These are phyloP conservation scores for Malassezia cuniculi DNA, from an alignment of 1,284 basidiomycete species.

Conservation along the genomic window DNA sequence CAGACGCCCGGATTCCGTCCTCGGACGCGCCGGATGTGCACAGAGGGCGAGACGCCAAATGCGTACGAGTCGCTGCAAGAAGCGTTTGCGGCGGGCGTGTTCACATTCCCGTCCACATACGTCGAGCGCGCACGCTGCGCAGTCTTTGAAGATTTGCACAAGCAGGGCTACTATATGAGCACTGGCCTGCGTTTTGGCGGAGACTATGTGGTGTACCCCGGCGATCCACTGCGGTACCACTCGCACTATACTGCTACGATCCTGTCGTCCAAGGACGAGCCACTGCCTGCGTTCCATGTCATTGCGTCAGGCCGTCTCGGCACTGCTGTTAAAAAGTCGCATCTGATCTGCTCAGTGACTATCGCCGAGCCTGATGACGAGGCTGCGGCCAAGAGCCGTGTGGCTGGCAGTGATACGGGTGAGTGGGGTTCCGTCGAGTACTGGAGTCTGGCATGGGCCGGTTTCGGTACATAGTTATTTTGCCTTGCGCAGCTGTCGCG, in stretches of 20 bases:
- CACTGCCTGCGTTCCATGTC: constrained; percentile 72
- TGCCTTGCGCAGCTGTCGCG: neutral
- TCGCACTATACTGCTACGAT: constrained; percentile 87
- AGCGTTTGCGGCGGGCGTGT: constrained; percentile 59
- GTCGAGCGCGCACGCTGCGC: constrained; percentile 61
- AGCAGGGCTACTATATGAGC: constrained; percentile 70
- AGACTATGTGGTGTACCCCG: constrained; percentile 89
- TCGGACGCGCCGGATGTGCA: neutral
- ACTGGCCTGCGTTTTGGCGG: constrained; percentile 85
- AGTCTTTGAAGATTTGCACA: constrained; percentile 67
- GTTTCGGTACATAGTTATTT: constrained; percentile 32
- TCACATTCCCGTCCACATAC: constrained; percentile 59
- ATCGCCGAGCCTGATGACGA: constrained; percentile 6
- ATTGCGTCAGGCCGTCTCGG: constrained; percentile 88
- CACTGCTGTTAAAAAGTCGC: constrained; percentile 93
- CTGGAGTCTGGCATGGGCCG: constrained; percentile 41
- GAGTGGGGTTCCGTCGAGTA: constrained; percentile 23
- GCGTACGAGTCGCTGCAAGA: constrained; percentile 51
- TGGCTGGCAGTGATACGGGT: neutral
- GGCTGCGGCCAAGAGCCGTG: neutral
- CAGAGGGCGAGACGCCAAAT: neutral
- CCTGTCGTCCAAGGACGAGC: constrained; percentile 54
- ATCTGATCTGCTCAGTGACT: constrained; percentile 58
- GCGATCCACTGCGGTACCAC: constrained; percentile 89
- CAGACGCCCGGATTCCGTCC: constrained; percentile 21